Evolutionary conservation across 345 rosid genomes (phyloP).

Genomic region (Citrus maxima): DNA sequence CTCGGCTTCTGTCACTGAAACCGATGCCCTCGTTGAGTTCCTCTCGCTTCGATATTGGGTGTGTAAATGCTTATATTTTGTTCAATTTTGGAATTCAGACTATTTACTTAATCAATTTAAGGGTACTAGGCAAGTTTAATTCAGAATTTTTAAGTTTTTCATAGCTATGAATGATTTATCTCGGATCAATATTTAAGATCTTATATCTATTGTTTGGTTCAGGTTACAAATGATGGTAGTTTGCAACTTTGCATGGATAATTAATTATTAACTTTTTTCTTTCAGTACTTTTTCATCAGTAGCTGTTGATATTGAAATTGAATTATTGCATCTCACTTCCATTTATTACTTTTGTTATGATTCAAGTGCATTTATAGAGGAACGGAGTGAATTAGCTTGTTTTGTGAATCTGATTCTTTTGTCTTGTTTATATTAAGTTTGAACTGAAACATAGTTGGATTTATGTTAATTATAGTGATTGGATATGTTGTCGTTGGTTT

Average conservation of each 20-base stretch:
- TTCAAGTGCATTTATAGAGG: not conserved
- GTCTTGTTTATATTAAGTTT: not conserved
- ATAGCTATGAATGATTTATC: not conserved
- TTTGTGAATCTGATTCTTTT: not conserved
- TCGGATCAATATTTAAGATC: not conserved
- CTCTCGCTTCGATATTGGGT: constrained; percentile 93
- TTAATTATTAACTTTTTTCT: not conserved
- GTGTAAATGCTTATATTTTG: constrained; percentile 4
- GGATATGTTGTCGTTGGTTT: not conserved
- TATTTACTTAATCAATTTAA: not conserved
- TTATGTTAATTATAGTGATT: not conserved
- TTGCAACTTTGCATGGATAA: not conserved
- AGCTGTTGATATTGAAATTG: not conserved
- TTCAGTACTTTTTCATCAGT: not conserved
- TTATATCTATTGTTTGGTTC: not conserved
- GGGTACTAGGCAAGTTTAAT: not conserved
- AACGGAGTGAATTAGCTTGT: no score
- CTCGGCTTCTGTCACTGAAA: constrained; percentile 42
- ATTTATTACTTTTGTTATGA: not conserved
- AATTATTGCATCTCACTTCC: not conserved
- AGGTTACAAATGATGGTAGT: not conserved
- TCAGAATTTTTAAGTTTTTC: not conserved
- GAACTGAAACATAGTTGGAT: not conserved
- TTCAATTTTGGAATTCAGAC: not conserved
- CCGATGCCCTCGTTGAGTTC: constrained; percentile 54